Percentiles rank a stretch among this genome's conserved stretches.
Evolutionary conservation across 2,329 filamentous ascomycete species (phyloP).

Genomic region (Trematosphaeria pertusa): DNA sequence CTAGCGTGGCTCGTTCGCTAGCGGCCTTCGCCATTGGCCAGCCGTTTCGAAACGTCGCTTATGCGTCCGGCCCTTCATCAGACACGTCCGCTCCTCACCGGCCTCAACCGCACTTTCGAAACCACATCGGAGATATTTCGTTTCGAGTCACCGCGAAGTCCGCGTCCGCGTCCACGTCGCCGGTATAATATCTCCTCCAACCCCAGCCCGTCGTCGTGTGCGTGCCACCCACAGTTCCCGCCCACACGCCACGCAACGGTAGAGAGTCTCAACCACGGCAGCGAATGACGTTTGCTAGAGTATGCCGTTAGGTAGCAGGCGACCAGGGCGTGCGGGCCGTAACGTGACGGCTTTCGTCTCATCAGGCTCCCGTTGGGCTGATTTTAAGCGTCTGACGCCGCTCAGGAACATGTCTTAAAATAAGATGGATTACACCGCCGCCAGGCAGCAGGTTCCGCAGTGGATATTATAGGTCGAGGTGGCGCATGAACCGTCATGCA

Average conservation of each 20-base stretch:
- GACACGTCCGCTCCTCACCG: neutral
- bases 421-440: too few relatives aligned
- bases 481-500: too few relatives aligned
- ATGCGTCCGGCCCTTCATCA: neutral
- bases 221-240: neutral
- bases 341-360: conserved; percentile 2
- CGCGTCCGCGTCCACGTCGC: neutral
- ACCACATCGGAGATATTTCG: neutral
- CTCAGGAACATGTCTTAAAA: conserved; percentile 12
- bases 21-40: neutral
- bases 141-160: neutral
- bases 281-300: neutral
- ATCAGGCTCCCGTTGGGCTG: conserved; percentile 2
- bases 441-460: too few relatives aligned
- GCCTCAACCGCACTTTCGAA: too few relatives aligned
- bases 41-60: neutral
- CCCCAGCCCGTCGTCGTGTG: neutral
- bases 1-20: neutral
- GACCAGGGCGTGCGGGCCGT: conserved; percentile 5
- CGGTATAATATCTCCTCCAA: neutral
- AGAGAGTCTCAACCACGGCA: neutral
- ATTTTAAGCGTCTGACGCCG: conserved; percentile 6
- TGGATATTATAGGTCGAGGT: too few relatives aligned
- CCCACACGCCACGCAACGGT: neutral
- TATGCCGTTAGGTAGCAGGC: neutral